Evolutionary conservation across 2,329 filamentous ascomycete genomes (phyloP).

Genomic region (Hymenoscyphus fructigenus): DNA sequence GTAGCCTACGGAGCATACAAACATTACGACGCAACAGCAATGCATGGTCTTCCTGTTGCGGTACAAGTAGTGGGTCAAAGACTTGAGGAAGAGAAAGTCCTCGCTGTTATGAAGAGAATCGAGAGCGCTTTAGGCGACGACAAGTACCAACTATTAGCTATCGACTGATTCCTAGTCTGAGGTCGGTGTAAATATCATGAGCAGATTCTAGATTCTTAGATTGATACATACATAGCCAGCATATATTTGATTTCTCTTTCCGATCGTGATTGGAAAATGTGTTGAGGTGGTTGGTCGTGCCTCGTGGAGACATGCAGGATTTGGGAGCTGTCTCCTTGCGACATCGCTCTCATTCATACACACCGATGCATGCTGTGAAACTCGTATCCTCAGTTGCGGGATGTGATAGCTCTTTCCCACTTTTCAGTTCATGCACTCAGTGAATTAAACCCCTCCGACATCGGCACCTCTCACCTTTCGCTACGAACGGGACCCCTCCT

Average conservation of each 20-base stretch:
- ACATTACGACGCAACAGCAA: slow-evolving; percentile 76
- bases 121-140: slow-evolving; percentile 68
- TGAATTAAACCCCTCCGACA: too few species aligned
- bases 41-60: slow-evolving; percentile 85
- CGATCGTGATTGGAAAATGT: background rate
- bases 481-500: too few species aligned
- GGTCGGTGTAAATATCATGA: slow-evolving; percentile 5
- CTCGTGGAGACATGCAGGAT: background rate
- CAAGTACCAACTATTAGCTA: slow-evolving; percentile 51
- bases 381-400: background rate
- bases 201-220: background rate
- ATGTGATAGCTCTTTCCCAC: background rate
- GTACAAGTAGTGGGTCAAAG: slow-evolving; percentile 47
- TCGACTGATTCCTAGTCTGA: slow-evolving; percentile 25
- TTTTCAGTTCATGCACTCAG: background rate
- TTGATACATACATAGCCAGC: background rate
- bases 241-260: background rate
- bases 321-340: background rate
- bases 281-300: background rate
- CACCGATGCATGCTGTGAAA: too few species aligned
- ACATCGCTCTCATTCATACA: too few species aligned
- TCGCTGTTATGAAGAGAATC: slow-evolving; percentile 47
- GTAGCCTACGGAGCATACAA: slow-evolving; percentile 82
- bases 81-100: slow-evolving; percentile 37
- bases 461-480: too few species aligned